phyloP scores from a whole-genome alignment of 345 rosid species.

The Aquilaria yunnanensis region DNA sequence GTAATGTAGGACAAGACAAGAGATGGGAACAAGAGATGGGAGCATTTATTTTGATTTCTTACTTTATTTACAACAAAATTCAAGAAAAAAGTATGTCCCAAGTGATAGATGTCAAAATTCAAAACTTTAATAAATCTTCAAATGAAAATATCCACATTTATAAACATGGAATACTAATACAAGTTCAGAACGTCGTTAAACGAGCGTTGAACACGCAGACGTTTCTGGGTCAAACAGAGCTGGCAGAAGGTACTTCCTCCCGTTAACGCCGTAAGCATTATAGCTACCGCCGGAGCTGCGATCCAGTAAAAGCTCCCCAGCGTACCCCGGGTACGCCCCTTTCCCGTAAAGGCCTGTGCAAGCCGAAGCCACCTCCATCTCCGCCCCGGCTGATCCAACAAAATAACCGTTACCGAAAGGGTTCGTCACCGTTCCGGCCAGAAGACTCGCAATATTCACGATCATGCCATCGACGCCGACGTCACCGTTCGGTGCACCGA shows the following conservation, averaged over 20 bases:
- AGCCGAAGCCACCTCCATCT: slow-evolving; percentile 31
- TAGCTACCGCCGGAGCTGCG: slow-evolving; percentile 30
- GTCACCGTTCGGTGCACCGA: slow-evolving; percentile 35
- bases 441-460: slow-evolving; percentile 27
- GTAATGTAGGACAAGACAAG: too few relatives aligned
- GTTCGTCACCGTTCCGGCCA: slow-evolving; percentile 35
- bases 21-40: too few relatives aligned
- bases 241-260: slow-evolving; percentile 33
- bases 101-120: too few relatives aligned
- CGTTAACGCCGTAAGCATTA: slow-evolving; percentile 26
- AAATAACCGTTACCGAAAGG: slow-evolving; percentile 32
- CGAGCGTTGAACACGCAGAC: slow-evolving; percentile 27
- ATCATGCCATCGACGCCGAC: slow-evolving; percentile 41
- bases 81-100: too few relatives aligned
- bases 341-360: slow-evolving; percentile 31
- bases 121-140: too few relatives aligned
- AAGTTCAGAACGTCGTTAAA: slow-evolving; percentile 6
- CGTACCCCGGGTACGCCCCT: slow-evolving; percentile 38
- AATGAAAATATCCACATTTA: not conserved
- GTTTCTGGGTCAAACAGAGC: slow-evolving; percentile 30
- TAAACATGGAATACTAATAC: not conserved
- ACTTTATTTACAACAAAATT: too few relatives aligned
- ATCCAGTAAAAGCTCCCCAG: slow-evolving; percentile 33
- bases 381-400: slow-evolving; percentile 16
- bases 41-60: too few relatives aligned